Base-by-base conservation (phyloP, 2,329 filamentous ascomycete species). In the Dichotomopilus funicola region DNA sequence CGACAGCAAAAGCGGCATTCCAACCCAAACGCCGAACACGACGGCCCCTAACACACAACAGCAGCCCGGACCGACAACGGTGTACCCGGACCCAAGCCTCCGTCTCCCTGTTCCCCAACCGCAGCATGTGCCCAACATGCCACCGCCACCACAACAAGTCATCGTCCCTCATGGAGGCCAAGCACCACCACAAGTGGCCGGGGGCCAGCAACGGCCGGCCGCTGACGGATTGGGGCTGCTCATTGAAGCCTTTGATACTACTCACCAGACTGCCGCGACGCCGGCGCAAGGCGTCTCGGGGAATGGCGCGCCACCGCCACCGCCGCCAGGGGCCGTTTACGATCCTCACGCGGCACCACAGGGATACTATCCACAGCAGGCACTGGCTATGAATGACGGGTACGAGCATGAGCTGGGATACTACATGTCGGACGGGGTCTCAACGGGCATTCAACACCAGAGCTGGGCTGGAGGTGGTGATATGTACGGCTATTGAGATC, bases 201-300 rank as follows among this genome's bases (percentile, higher is more conserved):
- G 48, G 12, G 19, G 13, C 3, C 34, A n/a, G 1, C 46, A 43
- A 6, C 31, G 45, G 36, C 49, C 38, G 9, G 47, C 57, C 8
- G 67, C 65, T 10, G 68, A 73, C 40, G 70, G 71, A 1, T 66
- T 77, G 33, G 68, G 70, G 27, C 70, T 78, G 64, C 66, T 76
- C 6, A 70, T 76, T 37, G 70, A 73, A 49, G 69, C 71, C 2
- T 76, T 66, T 27, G 64, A 66, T 48, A 62, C 73, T 9, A 67
- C 72, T 51, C 68, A 69, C 38, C 50, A 63, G 37, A 61, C 11
- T 61, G 64, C 54, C 11, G 35, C 11, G 31, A 6, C 45, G 7
- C 11, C 33, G 36, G 44, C 31, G 6, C 45, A 48, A 36, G 45
- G 6, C 13, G 50, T 35, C 10, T 34, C 43, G 27, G 44, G 38